phyloP scores from a whole-genome alignment of 2,329 filamentous ascomycete species.

The Verticillium klebahnii region DNA sequence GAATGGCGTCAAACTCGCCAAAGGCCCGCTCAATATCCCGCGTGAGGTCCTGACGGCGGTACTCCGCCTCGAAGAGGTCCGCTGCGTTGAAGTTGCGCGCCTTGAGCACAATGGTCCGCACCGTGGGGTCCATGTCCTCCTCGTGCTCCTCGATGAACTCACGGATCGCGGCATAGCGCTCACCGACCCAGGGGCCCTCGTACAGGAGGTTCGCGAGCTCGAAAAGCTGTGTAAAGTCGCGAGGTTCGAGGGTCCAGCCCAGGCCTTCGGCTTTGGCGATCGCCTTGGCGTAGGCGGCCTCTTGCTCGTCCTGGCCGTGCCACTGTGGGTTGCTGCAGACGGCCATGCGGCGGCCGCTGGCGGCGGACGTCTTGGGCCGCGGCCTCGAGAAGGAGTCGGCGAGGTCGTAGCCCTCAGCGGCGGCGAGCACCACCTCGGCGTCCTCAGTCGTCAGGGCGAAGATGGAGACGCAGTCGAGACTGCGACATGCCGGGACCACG shows the following conservation, averaged over 20 bases:
- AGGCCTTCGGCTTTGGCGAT: conserved; percentile 29
- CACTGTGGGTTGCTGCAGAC: conserved; percentile 37
- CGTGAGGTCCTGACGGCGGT: conserved; percentile 31
- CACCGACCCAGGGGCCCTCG: conserved; percentile 52
- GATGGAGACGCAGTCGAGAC: conserved; percentile 53
- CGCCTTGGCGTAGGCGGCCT: conserved; percentile 37
- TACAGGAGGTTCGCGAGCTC: conserved; percentile 50
- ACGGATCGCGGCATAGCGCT: conserved; percentile 48
- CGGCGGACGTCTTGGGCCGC: conserved; percentile 14
- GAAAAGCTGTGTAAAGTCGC: conserved; percentile 46
- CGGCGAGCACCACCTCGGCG: conserved; percentile 43
- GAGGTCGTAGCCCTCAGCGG: conserved; percentile 41
- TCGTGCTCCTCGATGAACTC: conserved; percentile 33
- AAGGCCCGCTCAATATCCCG: conserved; percentile 35
- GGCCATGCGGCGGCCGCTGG: conserved; percentile 15
- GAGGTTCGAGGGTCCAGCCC: conserved; percentile 34
- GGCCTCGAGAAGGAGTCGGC: conserved; percentile 48
- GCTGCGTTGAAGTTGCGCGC: conserved; percentile 35
- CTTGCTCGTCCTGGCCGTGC: conserved; percentile 27
- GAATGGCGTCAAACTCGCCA: conserved; percentile 38
- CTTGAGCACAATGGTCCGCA: conserved; percentile 30
- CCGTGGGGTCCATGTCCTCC: conserved; percentile 28
- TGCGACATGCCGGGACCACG: conserved; percentile 50
- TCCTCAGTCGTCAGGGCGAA: conserved; percentile 44
- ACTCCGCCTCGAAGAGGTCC: conserved; percentile 38